phyloP scores from a whole-genome alignment of 129 eudicot species.

The Escallonia rubra region DNA sequence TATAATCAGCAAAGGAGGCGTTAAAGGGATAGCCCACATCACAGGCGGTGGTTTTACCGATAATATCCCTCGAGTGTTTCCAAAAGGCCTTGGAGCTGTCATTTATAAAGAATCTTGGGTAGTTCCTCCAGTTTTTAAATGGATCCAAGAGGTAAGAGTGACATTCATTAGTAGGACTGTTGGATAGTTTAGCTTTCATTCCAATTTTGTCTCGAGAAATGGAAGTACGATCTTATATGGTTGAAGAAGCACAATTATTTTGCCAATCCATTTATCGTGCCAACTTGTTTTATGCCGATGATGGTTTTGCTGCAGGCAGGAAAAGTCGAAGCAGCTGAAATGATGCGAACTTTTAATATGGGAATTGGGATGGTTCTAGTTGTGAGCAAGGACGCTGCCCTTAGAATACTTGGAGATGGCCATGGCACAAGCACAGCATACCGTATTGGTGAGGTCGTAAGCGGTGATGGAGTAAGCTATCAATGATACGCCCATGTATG shows the following conservation, averaged over 20 bases:
- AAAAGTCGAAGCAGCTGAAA: slow-evolving; percentile 67
- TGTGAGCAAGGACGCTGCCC: slow-evolving; percentile 62
- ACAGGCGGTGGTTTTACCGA: slow-evolving; percentile 97
- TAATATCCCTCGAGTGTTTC: slow-evolving; percentile 91
- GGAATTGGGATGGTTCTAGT: slow-evolving; percentile 95
- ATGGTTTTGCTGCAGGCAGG: slow-evolving; percentile 46
- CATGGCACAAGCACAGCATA: slow-evolving; percentile 32
- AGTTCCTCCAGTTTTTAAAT: slow-evolving; percentile 83
- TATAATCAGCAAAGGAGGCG: slow-evolving; percentile 77
- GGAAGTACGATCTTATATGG: no score
- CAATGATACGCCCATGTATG: slow-evolving; percentile 10
- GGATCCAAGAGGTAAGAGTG: slow-evolving; percentile 73
- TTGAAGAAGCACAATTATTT: background rate
- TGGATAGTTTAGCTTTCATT: no score
- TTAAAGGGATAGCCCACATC: slow-evolving; percentile 93
- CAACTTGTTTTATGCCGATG: no score
- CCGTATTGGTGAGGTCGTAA: slow-evolving; percentile 74
- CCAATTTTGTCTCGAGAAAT: no score
- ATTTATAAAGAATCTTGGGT: slow-evolving; percentile 67
- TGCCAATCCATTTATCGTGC: no score
- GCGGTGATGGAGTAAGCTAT: slow-evolving; percentile 75
- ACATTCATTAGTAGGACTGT: no score
- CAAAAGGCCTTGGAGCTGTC: slow-evolving; percentile 81
- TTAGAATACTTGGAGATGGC: slow-evolving; percentile 50
- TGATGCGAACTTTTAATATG: slow-evolving; percentile 92